phyloP scores from a whole-genome alignment of 2,329 filamentous ascomycete genomes.

The Pseudonectria buxi region DNA sequence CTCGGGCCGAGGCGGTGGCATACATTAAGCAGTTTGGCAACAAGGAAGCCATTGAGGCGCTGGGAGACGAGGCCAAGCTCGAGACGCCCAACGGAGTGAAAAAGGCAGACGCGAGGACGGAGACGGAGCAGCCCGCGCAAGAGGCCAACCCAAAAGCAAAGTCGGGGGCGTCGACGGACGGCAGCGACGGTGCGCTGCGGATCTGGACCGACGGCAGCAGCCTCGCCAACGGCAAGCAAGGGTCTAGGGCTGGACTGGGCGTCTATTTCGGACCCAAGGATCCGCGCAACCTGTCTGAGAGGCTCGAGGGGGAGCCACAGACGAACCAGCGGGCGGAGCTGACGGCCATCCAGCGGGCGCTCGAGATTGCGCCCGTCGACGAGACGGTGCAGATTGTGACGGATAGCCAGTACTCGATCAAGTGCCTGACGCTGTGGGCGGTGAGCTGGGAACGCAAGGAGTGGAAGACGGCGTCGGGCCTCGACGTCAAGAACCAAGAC shows the following conservation, averaged over 20 bases:
- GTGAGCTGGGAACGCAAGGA: conserved; percentile 65
- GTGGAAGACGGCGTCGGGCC: conserved; percentile 68
- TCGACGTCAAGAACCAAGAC: conserved; percentile 79
- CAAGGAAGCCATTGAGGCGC: conserved; percentile 34
- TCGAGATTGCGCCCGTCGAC: conserved; percentile 65
- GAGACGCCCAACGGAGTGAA: conserved; percentile 4
- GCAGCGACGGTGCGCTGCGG: conserved; percentile 21
- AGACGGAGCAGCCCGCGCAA: conserved; percentile 7
- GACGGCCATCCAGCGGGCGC: conserved; percentile 75
- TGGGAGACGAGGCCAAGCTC: conserved; percentile 26
- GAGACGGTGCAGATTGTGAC: conserved; percentile 70
- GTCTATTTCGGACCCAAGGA: conserved; percentile 57
- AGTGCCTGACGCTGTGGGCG: conserved; percentile 83
- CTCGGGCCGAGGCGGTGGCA: conserved; percentile 65
- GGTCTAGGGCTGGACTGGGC: conserved; percentile 54
- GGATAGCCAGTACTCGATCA: conserved; percentile 88
- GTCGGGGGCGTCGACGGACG: conserved; percentile 5
- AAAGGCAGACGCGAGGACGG: not conserved
- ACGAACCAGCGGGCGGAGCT: conserved; percentile 97
- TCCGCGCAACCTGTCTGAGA: conserved; percentile 63
- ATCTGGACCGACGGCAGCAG: conserved; percentile 60
- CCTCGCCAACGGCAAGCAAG: conserved; percentile 48
- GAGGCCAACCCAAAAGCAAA: conserved; percentile 22
- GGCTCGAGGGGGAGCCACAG: conserved; percentile 64
- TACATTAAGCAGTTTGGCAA: conserved; percentile 56